Evolutionary conservation across 2,329 filamentous ascomycete species (phyloP).

Genomic region (Zasmidium citrigriseum): DNA sequence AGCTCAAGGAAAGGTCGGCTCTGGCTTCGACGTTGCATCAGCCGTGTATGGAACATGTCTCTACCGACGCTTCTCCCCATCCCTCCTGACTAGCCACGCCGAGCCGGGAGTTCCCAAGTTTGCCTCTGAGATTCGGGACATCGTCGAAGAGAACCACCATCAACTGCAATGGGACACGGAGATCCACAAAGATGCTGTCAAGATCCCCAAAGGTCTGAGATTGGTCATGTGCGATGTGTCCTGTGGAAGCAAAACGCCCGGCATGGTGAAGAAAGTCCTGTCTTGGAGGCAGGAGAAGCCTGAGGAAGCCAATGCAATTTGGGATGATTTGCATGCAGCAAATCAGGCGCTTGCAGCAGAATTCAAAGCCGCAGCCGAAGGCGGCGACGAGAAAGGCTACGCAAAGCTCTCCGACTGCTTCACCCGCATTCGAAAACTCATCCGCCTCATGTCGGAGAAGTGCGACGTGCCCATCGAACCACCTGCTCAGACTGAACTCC

Average conservation of each 20-base stretch:
- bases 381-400: slow-evolving; percentile 50
- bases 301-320: slow-evolving; percentile 67
- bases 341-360: slow-evolving; percentile 72
- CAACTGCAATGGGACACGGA: slow-evolving; percentile 72
- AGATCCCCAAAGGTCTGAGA: slow-evolving; percentile 70
- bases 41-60: slow-evolving; percentile 89
- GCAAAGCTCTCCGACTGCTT: slow-evolving; percentile 55
- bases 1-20: slow-evolving; percentile 94
- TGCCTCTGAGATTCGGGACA: slow-evolving; percentile 60
- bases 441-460: slow-evolving; percentile 73
- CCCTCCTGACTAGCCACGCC: slow-evolving; percentile 67
- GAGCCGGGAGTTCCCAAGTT: slow-evolving; percentile 69
- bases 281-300: slow-evolving; percentile 71
- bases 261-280: slow-evolving; percentile 93
- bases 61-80: slow-evolving; percentile 89
- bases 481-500: slow-evolving; percentile 74
- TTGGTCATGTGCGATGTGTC: slow-evolving; percentile 95
- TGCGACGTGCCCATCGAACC: slow-evolving; percentile 89
- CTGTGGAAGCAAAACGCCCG: slow-evolving; percentile 87
- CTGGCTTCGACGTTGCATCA: slow-evolving; percentile 90
- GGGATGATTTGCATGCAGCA: slow-evolving; percentile 70
- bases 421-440: slow-evolving; percentile 56
- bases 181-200: slow-evolving; percentile 68
- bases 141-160: slow-evolving; percentile 63
- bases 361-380: slow-evolving; percentile 57